Percentiles rank a stretch among this genome's conserved stretches.
These are phyloP conservation scores for Phytopythium chamaehyphon DNA, from an alignment of 352 stramenopile genomes.

Conservation along the genomic window DNA sequence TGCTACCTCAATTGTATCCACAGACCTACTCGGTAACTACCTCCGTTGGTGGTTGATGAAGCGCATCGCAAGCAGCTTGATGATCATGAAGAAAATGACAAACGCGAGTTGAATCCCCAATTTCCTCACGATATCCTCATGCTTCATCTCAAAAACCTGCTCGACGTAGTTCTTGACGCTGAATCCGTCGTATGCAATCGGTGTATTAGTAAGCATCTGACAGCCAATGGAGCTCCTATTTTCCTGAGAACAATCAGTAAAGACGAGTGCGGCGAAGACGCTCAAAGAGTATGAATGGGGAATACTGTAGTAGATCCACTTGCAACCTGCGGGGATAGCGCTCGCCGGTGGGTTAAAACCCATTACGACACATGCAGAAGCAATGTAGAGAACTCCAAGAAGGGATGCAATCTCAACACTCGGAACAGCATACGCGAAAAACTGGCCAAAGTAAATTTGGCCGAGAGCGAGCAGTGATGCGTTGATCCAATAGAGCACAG, in stretches of 20 bases:
- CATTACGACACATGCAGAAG: constrained; percentile 32
- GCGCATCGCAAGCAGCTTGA: constrained; percentile 3
- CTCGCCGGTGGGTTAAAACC: constrained; percentile 29
- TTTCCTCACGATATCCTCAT: constrained; percentile 4
- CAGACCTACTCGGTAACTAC: too few species aligned
- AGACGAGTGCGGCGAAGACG: constrained; percentile 10
- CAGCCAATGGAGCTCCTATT: constrained; percentile 11
- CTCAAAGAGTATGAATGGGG: constrained; percentile 17
- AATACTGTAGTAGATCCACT: constrained; percentile 15
- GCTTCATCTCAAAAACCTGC: constrained; percentile 2
- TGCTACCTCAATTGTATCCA: too few species aligned
- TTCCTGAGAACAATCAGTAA: constrained; percentile 9
- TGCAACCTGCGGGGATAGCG: constrained; percentile 16
- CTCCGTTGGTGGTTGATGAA: constrained; percentile 5
- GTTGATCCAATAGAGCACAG: constrained; percentile 21
- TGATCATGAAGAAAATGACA: constrained; percentile 1
- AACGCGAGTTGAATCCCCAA: background rate
- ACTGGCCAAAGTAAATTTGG: constrained; percentile 16
- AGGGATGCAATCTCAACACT: constrained; percentile 19
- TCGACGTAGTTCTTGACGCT: constrained; percentile 5
- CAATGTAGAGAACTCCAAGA: constrained; percentile 17
- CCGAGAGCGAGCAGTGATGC: constrained; percentile 16
- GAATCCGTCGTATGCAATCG: constrained; percentile 8
- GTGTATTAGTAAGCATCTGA: constrained; percentile 9
- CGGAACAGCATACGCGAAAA: constrained; percentile 10